Evolutionary conservation across 2,329 filamentous ascomycete genomes (phyloP), one percentile per base, ranked within the genome.

Genomic region (Seiridium cupressi): DNA sequence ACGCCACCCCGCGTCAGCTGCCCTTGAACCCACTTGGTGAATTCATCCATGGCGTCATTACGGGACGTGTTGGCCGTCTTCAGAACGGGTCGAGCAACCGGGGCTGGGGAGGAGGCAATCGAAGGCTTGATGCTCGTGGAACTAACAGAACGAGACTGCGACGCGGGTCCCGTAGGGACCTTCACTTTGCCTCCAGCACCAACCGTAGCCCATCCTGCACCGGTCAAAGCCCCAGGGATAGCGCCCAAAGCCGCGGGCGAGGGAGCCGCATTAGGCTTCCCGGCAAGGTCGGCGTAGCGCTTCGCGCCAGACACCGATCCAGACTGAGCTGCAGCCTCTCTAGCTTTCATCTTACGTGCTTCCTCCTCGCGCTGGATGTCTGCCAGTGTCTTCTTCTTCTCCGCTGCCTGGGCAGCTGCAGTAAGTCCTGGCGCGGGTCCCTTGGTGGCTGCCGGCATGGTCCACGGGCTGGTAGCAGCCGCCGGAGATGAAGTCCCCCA

Each of bases 361-460:
- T 98, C 95, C 71, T 99, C 95, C 77, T 99, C 95, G 64, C 93
- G 93, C 74, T 98, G 95, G 61, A 99, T 98, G 66, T 98, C 94
- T 32, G 93, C 92, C 49, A 98, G 81, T 0, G 93, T 97, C 84
- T 97, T 97, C 81, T 96, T 95, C 77, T 79, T 73, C 68, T 77
- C 64, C 36, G 75, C 73, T 44, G 75, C 64, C 11, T 70, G 68
- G 11, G 72, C 69, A 36, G 74, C 70, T 13, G 73, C 68, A 34
- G 72, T 69, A 4, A 72, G 70, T 11, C 65, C 65, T 4, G 68
- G 65, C 3, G 70, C 67, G 1, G 67, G 62, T 3, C 69, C 70
- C 71, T 85, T 86, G 48, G 72, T 68, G 3, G 79, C 75, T 1
- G 79, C 75, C 3, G 88, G 86, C 74, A 91, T 92, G 18, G 83